phyloP scores from a whole-genome alignment of 2,329 filamentous ascomycete species.

The Scytalidium sp. region DNA sequence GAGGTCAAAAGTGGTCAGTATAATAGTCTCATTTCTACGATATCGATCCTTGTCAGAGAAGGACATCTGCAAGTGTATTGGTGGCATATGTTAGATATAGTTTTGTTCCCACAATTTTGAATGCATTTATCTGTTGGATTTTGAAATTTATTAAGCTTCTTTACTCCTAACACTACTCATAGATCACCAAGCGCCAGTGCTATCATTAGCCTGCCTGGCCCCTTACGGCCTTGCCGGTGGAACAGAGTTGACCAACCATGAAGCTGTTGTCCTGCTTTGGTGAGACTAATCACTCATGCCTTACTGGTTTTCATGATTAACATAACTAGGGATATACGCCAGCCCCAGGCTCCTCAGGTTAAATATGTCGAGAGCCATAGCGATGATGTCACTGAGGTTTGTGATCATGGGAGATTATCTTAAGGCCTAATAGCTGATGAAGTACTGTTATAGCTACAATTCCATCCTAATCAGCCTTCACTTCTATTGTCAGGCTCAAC shows the following conservation, averaged over 20 bases:
- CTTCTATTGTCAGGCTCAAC: constrained; percentile 74
- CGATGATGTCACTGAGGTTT: constrained; percentile 62
- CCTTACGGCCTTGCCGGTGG: constrained; percentile 66
- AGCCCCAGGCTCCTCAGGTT: constrained; percentile 41
- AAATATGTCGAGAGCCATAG: constrained; percentile 64
- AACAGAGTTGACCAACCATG: constrained; percentile 66
- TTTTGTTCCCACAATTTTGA: neutral
- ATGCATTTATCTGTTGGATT: constrained; percentile 1
- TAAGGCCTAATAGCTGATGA: neutral
- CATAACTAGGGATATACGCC: constrained; percentile 53
- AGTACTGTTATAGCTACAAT: constrained; percentile 46
- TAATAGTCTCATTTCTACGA: neutral
- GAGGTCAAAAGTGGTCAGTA: constrained; percentile 31
- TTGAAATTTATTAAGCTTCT: neutral
- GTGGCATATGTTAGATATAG: neutral
- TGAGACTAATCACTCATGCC: constrained; percentile 30
- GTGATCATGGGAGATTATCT: constrained; percentile 1
- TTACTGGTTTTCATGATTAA: neutral
- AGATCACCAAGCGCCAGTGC: constrained; percentile 50
- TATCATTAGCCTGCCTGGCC: constrained; percentile 60
- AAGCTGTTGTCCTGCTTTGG: constrained; percentile 61
- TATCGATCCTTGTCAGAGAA: no score
- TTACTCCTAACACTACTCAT: constrained; percentile 1
- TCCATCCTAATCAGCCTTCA: constrained; percentile 57
- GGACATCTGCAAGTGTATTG: no score